Evolutionary conservation across 2,329 filamentous ascomycete species (phyloP), one percentile per base, ranked within the genome.

Genomic region (Aspergillus proliferans): DNA sequence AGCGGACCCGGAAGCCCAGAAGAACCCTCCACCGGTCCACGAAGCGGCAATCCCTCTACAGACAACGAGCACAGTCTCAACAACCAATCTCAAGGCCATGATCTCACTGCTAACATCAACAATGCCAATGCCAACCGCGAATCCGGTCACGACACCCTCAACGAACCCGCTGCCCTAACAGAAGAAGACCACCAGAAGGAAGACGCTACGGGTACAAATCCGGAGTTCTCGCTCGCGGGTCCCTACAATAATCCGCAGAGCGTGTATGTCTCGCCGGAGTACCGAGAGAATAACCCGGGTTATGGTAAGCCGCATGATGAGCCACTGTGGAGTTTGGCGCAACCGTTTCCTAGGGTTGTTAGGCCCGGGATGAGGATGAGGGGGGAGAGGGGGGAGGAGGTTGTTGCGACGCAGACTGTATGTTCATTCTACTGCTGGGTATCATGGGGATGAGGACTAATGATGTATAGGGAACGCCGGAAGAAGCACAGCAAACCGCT

Each of bases 321-420:
- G 5, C 76, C 76, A 2, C 68, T 78, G 38, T 80, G 76, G 71
- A 71, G 75, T 52, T 57, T 79, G 33, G 75, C 74, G 1, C 72
- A 76, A 52, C 76, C 77, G 1, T 61, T 79, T 5, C 76, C 76
- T 10, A 74, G 73, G 47, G 75, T 78, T 0, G 66, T 79, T 15
- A 68, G 76, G 21, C 68, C 70, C 5, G 76, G 76, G 1, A 79
- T 78, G 76, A 55, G 50, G 12, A 54, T 51, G 22, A 50, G 48
- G 19, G 52, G 58, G 9, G 46, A 52, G 15, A 39, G 24, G 28
- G 19, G 52, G n/a, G 41, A 43, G 8, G 26, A 49, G 18, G 46
- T 43, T 4, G 24, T 36, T 2, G 14, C 12, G 5, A 43, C 36
- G 4, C 46, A 47, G 10, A 40, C 38, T 10, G 38, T 40, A 40